Percentiles rank a stretch among this genome's conserved stretches.
Conservation (phyloP, 2,329 filamentous ascomycete genomes). For the Ustulina deusta region DNA sequence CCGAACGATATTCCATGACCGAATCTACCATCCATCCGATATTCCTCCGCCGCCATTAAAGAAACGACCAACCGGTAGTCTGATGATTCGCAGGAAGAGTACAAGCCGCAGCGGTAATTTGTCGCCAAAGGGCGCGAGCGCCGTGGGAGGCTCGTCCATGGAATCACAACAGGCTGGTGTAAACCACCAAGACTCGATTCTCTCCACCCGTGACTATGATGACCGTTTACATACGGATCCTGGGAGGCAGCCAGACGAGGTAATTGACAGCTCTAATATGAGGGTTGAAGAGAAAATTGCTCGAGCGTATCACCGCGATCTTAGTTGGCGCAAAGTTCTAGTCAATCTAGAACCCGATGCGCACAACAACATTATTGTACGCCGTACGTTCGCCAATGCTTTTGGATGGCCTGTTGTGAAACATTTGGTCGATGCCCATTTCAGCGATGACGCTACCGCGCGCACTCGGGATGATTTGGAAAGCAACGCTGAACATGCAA, state of each 20-base stretch:
- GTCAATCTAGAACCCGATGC: conserved; percentile 96
- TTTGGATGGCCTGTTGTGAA: conserved; percentile 98
- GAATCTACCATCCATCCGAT: conserved; percentile 92
- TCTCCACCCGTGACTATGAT: conserved; percentile 64
- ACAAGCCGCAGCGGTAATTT: conserved; percentile 43
- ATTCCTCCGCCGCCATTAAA: conserved; percentile 85
- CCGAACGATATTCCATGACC: conserved; percentile 95
- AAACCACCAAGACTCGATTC: conserved; percentile 58
- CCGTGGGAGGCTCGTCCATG: conserved; percentile 53
- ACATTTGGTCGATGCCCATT: conserved; percentile 94
- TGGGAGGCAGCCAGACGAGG: conserved; percentile 58
- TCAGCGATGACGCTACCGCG: conserved; percentile 78
- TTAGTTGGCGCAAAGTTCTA: conserved; percentile 96
- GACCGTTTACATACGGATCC: conserved; percentile 62
- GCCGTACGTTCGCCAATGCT: conserved; percentile 95
- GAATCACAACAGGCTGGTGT: conserved; percentile 46
- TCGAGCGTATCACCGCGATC: conserved; percentile 88
- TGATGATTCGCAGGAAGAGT: conserved; percentile 53
- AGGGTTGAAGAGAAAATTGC: conserved; percentile 98
- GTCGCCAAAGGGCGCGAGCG: conserved; percentile 46
- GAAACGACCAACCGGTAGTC: conserved; percentile 58
- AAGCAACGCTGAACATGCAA: conserved; percentile 75
- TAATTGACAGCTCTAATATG: conserved; percentile 75
- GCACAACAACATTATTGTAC: conserved; percentile 98
- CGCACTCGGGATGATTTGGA: conserved; percentile 76